Conservation (phyloP, 805 yeast genomes). For the Grigorovia transvaalensis region DNA sequence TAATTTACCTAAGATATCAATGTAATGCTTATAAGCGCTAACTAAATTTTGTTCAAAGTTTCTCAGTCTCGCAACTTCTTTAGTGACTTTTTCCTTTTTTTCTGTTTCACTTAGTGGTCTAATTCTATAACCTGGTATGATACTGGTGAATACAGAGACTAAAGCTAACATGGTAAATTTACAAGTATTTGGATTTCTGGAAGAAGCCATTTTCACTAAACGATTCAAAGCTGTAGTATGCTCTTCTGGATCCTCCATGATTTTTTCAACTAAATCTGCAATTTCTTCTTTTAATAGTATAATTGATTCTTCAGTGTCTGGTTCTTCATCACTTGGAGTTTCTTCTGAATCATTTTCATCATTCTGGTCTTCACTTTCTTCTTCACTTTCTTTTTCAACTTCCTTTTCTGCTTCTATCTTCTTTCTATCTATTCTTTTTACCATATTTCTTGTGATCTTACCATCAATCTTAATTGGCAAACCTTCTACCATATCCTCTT, state of each 20-base stretch:
- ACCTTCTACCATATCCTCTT: conserved; percentile 44
- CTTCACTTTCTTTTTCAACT: conserved; percentile 15
- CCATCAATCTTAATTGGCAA: conserved; percentile 79
- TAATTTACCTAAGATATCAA: conserved; percentile 42
- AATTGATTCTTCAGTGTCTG: conserved; percentile 45
- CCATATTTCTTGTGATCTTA: conserved; percentile 53
- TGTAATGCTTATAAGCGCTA: conserved; percentile 53
- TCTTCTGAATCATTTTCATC: conserved; percentile 20
- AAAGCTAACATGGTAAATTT: conserved; percentile 69
- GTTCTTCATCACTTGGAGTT: conserved; percentile 28
- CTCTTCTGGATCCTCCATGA: conserved; percentile 87
- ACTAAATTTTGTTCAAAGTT: conserved; percentile 73
- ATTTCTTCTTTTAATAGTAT: conserved; percentile 66
- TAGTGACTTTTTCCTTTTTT: conserved; percentile 69
- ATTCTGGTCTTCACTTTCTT: conserved; percentile 16
- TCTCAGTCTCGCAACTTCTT: conserved; percentile 70
- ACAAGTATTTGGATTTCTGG: conserved; percentile 53
- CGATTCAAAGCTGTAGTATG: conserved; percentile 55
- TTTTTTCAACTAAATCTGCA: conserved; percentile 65
- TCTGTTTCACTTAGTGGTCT: conserved; percentile 76
- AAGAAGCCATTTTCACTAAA: conserved; percentile 57
- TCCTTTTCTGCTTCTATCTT: conserved; percentile 13
- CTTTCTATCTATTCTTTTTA: conserved; percentile 13
- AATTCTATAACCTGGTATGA: conserved; percentile 82
- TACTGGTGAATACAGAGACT: conserved; percentile 72